Conservation (phyloP, 2,329 filamentous ascomycete genomes). For the Fusarium pininemorale region DNA sequence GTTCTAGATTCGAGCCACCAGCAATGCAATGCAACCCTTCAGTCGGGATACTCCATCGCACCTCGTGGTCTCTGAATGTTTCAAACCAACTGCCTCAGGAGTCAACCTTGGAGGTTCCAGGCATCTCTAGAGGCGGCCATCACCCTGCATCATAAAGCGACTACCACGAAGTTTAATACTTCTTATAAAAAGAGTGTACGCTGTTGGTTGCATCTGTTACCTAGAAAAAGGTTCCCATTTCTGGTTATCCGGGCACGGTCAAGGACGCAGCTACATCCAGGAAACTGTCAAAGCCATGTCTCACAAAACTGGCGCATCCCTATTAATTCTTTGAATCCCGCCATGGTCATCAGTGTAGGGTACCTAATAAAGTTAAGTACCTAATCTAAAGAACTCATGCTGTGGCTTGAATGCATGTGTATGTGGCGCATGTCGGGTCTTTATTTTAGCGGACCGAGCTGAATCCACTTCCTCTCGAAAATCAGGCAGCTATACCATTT, state of each 20-base stretch:
- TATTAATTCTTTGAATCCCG: not conserved
- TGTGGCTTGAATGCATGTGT: constrained; percentile 13
- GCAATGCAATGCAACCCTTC: constrained; percentile 32
- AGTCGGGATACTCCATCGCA: constrained; percentile 23
- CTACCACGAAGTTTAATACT: not conserved
- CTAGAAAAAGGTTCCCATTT: not conserved
- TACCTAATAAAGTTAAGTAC: not conserved
- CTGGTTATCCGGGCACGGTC: not conserved
- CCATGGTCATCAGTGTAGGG: not conserved
- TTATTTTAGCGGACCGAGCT: constrained; percentile 37
- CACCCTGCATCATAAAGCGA: not conserved
- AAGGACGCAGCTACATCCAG: not conserved
- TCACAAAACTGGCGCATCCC: constrained; percentile 10
- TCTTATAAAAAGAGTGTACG: not conserved
- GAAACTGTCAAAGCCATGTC: constrained; percentile 15
- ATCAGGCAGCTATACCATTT: not conserved
- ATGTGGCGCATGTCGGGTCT: constrained; percentile 30
- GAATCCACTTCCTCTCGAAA: not conserved
- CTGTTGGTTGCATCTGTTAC: not conserved
- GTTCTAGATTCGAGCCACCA: constrained; percentile 30
- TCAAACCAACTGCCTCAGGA: constrained; percentile 4
- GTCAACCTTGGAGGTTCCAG: constrained; percentile 1
- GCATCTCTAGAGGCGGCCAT: not conserved
- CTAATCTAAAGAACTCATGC: too few relatives aligned
- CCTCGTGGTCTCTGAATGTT: constrained; percentile 22